Conservation (phyloP, 768 basidiomycete genomes). For the Phanerochaete carnosa region DNA sequence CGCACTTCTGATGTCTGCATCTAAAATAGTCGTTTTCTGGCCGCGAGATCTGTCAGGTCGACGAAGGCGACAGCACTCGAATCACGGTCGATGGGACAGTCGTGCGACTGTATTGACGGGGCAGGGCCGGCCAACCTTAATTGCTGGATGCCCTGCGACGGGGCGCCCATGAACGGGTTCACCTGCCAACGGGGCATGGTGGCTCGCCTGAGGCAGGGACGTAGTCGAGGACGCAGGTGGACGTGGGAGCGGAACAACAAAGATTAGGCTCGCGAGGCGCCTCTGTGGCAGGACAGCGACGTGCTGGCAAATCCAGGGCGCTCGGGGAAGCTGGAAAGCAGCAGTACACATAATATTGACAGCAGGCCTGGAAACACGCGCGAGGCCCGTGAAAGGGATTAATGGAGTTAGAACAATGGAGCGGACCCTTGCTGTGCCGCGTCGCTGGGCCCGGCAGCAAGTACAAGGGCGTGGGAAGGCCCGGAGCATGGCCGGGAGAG, state of each 20-base stretch:
- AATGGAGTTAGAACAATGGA: constrained; percentile 1
- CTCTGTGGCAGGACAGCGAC: background rate
- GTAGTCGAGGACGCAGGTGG: background rate
- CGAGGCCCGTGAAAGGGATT: background rate
- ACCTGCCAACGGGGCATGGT: background rate
- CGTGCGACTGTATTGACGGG: no score
- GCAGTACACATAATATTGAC: background rate
- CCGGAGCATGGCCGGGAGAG: background rate
- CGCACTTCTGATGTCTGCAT: background rate
- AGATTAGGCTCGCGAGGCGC: background rate
- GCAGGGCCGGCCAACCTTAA: no score
- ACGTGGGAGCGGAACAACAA: background rate
- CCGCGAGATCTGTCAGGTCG: no score
- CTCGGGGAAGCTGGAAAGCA: background rate
- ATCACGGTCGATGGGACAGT: no score
- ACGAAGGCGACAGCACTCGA: no score
- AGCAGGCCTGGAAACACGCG: background rate
- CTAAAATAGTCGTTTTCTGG: background rate
- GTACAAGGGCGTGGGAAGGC: constrained; percentile 1
- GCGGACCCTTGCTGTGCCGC: background rate
- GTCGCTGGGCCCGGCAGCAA: constrained; percentile 5
- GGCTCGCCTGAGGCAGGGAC: background rate
- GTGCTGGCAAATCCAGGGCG: background rate
- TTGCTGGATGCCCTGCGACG: no score
- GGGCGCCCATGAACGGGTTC: background rate